Evolutionary conservation across 176 grass and related monocot species (phyloP).

Genomic region (barley (Hordeum vulgare)): DNA sequence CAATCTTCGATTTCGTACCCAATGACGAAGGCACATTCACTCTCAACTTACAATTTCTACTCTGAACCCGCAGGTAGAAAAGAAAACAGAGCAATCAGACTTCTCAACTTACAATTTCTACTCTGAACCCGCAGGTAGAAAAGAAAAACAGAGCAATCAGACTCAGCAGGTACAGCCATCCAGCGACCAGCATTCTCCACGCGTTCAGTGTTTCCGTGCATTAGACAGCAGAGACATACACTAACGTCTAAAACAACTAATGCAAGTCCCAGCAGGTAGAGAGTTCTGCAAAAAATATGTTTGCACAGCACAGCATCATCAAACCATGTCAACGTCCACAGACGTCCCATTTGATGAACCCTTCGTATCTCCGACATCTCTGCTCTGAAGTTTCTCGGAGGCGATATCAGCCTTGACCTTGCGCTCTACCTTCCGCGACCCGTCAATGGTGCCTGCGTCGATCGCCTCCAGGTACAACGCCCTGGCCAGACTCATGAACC

Average conservation of each 20-base stretch:
- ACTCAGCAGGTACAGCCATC: no score
- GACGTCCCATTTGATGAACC: background rate
- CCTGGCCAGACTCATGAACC: constrained; percentile 58
- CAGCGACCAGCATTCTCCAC: no score
- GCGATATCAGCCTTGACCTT: constrained; percentile 9
- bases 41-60: no score
- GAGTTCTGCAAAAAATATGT: background rate
- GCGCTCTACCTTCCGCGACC: background rate
- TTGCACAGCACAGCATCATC: background rate
- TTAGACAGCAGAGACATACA: no score
- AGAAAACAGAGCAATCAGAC: no score
- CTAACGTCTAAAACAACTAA: background rate
- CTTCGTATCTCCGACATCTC: background rate
- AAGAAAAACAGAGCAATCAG: no score
- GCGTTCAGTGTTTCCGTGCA: background rate
- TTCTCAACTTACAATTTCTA: no score
- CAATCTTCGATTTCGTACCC: no score
- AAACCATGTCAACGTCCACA: background rate
- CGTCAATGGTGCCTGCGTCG: constrained; percentile 17
- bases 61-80: no score
- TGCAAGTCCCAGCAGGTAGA: background rate
- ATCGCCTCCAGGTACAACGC: constrained; percentile 50
- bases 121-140: no score
- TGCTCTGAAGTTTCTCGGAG: background rate
- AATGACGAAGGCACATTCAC: no score